Percentiles rank a stretch among this genome's conserved stretches.
phyloP scores from a whole-genome alignment of 768 basidiomycete species.

The Amanita thiersii region DNA sequence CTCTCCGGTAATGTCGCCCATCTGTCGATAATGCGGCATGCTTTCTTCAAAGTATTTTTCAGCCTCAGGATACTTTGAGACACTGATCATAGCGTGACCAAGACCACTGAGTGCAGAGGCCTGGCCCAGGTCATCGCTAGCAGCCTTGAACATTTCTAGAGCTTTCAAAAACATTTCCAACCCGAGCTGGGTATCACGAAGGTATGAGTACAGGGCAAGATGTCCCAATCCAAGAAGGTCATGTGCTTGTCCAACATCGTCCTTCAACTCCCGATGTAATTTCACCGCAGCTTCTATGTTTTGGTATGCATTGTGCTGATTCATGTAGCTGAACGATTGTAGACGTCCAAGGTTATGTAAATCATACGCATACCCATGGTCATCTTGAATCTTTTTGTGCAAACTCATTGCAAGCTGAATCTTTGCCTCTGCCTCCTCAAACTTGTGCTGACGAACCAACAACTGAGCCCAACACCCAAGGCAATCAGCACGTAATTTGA shows the following conservation, averaged over 20 bases:
- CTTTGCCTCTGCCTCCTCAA: slow-evolving; percentile 16
- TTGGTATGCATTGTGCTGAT: slow-evolving; percentile 10
- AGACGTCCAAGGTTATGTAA: slow-evolving; percentile 19
- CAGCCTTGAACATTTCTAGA: slow-evolving; percentile 12
- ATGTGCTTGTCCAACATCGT: slow-evolving; percentile 16
- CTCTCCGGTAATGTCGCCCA: slow-evolving; percentile 15
- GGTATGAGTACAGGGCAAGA: slow-evolving; percentile 12
- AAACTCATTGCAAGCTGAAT: slow-evolving; percentile 15
- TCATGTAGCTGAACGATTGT: slow-evolving; percentile 9
- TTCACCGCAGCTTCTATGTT: slow-evolving; percentile 12
- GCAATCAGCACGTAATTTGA: too few species aligned
- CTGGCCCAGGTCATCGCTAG: slow-evolving; percentile 14
- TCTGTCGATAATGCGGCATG: slow-evolving; percentile 9
- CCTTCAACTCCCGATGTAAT: slow-evolving; percentile 14
- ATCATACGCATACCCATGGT: slow-evolving; percentile 19
- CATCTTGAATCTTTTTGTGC: slow-evolving; percentile 16
- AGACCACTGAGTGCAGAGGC: slow-evolving; percentile 18
- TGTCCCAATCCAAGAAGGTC: slow-evolving; percentile 18
- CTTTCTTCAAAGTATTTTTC: slow-evolving; percentile 16
- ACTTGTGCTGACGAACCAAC: too few species aligned
- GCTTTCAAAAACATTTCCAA: slow-evolving; percentile 11
- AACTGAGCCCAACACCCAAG: too few species aligned
- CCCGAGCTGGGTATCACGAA: slow-evolving; percentile 10
- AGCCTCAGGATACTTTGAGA: slow-evolving; percentile 14
- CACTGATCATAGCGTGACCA: slow-evolving; percentile 13